Conservation (phyloP, 2,329 filamentous ascomycete genomes). For the Arthroderma sp. region DNA sequence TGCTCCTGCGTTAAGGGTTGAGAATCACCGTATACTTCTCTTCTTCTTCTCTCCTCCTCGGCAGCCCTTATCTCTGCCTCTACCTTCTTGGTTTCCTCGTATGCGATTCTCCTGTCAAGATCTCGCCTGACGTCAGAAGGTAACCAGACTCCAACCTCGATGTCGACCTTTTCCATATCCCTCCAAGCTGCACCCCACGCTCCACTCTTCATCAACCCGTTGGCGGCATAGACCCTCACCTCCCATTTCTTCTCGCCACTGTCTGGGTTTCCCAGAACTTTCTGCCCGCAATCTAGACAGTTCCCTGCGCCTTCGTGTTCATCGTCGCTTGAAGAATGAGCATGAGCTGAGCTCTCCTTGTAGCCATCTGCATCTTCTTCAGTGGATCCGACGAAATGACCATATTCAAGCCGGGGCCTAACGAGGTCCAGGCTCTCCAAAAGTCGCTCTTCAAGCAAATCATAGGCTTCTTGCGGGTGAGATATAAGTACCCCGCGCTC, state of each 20-base stretch:
- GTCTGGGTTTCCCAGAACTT: conserved; percentile 31
- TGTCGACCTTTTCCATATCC: conserved; percentile 97
- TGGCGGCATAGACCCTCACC: conserved; percentile 85
- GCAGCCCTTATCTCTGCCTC: conserved; percentile 12
- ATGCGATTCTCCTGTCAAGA: conserved; percentile 33
- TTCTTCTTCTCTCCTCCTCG: conserved; percentile 10
- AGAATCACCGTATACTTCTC: conserved; percentile 12
- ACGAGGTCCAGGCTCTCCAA: conserved; percentile 47
- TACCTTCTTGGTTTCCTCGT: conserved; percentile 25
- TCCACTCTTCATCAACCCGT: conserved; percentile 80
- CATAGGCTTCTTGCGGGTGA: conserved; percentile 49
- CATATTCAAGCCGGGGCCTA: conserved; percentile 42
- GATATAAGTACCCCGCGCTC: conserved; percentile 48
- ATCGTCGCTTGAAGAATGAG: conserved; percentile 19
- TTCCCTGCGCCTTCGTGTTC: conserved; percentile 24
- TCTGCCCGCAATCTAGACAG: conserved; percentile 39
- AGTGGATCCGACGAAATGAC: conserved; percentile 39
- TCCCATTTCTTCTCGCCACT: conserved; percentile 41
- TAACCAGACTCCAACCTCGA: conserved; percentile 67
- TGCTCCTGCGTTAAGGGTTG: conserved; percentile 10
- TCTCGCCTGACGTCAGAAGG: conserved; percentile 38
- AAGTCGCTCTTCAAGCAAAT: conserved; percentile 48
- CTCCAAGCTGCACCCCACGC: conserved; percentile 91
- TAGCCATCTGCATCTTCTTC: conserved; percentile 12
- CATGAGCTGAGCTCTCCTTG: conserved; percentile 7